These are phyloP conservation scores for Triticum timopheevii DNA, from an alignment of 176 grass and related monocot species.

Conservation along the genomic window DNA sequence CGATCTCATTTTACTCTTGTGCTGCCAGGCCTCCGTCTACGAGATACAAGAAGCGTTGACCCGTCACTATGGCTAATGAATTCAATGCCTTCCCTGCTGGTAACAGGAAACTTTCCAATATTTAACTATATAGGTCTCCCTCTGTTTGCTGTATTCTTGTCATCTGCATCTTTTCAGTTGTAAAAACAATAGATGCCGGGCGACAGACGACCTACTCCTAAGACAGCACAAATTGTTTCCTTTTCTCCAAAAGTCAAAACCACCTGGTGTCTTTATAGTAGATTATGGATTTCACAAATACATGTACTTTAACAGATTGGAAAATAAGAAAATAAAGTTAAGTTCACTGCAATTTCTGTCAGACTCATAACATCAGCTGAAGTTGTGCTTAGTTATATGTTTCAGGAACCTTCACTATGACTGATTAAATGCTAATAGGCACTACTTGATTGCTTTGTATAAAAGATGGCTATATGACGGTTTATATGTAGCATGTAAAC, in stretches of 20 bases:
- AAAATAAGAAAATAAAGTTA: constrained; percentile 9
- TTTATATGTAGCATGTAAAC: constrained; percentile 26
- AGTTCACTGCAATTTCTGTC: not conserved
- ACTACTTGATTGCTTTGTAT: not conserved
- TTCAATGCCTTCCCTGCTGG: constrained; percentile 95
- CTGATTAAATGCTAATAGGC: constrained; percentile 17
- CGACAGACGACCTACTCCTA: not conserved
- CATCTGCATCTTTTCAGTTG: not conserved
- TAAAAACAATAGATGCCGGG: constrained; percentile 7
- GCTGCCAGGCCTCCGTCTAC: constrained; percentile 67
- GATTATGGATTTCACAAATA: constrained; percentile 17
- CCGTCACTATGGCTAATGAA: constrained; percentile 96
- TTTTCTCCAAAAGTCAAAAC: not conserved
- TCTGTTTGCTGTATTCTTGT: not conserved
- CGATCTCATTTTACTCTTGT: constrained; percentile 9
- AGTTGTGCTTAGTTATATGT: not conserved
- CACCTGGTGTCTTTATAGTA: constrained; percentile 3
- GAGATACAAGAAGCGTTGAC: constrained; percentile 95
- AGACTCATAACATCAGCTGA: not conserved
- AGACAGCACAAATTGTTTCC: not conserved
- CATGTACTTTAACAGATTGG: not conserved
- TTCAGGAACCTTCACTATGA: not conserved
- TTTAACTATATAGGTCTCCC: not conserved
- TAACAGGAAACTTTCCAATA: constrained; percentile 31
- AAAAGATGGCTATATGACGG: constrained; percentile 15